These are phyloP conservation scores for Orbilia quercus DNA, from an alignment of 2,329 filamentous ascomycete species.

Conservation along the genomic window DNA sequence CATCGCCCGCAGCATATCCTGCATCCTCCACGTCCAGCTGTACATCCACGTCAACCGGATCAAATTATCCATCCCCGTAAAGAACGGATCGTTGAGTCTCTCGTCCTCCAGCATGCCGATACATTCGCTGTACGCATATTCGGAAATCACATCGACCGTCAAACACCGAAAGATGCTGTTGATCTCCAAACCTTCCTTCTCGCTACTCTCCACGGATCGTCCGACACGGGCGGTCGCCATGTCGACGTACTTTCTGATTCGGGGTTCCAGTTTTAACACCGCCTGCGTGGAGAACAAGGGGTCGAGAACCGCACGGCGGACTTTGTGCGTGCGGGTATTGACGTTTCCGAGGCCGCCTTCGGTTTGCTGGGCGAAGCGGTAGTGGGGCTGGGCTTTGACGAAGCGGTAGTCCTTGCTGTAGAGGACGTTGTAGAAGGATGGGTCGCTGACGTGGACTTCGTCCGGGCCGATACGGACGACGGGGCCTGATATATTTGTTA, in stretches of 20 bases:
- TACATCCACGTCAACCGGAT: constrained; percentile 62
- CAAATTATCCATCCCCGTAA: constrained; percentile 64
- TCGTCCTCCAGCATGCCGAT: constrained; percentile 63
- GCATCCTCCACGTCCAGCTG: constrained; percentile 62
- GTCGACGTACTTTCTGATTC: constrained; percentile 50
- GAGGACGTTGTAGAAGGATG: constrained; percentile 62
- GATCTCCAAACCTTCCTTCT: constrained; percentile 39
- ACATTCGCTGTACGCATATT: constrained; percentile 64
- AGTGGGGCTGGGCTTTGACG: constrained; percentile 37
- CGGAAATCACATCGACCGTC: constrained; percentile 63
- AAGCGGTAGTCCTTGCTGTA: constrained; percentile 65
- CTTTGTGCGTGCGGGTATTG: constrained; percentile 63
- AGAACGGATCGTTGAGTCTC: constrained; percentile 64
- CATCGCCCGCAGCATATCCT: constrained; percentile 57
- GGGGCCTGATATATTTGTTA: constrained; percentile 57
- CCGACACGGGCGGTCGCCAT: constrained; percentile 56
- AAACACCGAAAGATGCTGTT: constrained; percentile 61
- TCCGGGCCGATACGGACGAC: constrained; percentile 64
- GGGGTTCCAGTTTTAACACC: constrained; percentile 47
- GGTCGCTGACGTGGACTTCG: constrained; percentile 61
- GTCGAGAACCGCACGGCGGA: constrained; percentile 64
- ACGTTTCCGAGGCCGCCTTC: constrained; percentile 61
- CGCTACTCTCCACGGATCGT: constrained; percentile 60
- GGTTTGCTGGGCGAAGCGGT: constrained; percentile 50
- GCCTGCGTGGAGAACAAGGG: constrained; percentile 64